phyloP scores from a whole-genome alignment of 2,329 filamentous ascomycete genomes.

The Stenocarpella maydis region DNA sequence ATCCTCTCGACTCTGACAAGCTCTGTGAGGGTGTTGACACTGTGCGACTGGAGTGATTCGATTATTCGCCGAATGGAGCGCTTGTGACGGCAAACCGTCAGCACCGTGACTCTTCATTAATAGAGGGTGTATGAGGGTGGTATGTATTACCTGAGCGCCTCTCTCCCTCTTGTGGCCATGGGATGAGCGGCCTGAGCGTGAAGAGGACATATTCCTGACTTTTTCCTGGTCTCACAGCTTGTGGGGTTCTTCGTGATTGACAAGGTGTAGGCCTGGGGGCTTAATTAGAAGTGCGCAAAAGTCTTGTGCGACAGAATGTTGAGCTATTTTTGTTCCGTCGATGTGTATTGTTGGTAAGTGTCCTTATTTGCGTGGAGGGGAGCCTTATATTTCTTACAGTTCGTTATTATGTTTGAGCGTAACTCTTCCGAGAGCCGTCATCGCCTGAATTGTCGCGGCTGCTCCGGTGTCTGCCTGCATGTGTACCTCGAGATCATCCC shows the following conservation, averaged over 20 bases:
- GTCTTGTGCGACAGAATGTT: background rate
- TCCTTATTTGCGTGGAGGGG: background rate
- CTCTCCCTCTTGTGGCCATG: constrained; percentile 31
- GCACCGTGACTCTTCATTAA: background rate
- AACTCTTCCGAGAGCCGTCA: background rate
- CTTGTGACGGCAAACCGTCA: constrained; percentile 36
- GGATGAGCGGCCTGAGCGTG: constrained; percentile 27
- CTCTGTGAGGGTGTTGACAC: constrained; percentile 77
- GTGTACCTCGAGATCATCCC: constrained; percentile 5
- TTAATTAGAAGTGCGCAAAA: background rate
- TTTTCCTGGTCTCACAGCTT: background rate
- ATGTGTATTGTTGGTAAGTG: background rate
- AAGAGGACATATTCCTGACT: constrained; percentile 31
- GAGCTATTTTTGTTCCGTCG: background rate
- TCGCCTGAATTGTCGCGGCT: background rate
- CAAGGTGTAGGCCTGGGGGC: background rate
- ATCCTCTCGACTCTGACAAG: constrained; percentile 75
- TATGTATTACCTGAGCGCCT: constrained; percentile 30
- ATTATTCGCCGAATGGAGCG: constrained; percentile 61
- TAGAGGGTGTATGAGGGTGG: background rate
- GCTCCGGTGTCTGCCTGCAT: constrained; percentile 7
- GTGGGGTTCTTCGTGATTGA: no score
- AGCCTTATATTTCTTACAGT: constrained; percentile 8
- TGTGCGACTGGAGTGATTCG: constrained; percentile 69
- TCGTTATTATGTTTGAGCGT: background rate